Evolutionary conservation across 2,329 filamentous ascomycete species (phyloP), one percentile per base, ranked within the genome.

Genomic region (Orbilia brochopaga): DNA sequence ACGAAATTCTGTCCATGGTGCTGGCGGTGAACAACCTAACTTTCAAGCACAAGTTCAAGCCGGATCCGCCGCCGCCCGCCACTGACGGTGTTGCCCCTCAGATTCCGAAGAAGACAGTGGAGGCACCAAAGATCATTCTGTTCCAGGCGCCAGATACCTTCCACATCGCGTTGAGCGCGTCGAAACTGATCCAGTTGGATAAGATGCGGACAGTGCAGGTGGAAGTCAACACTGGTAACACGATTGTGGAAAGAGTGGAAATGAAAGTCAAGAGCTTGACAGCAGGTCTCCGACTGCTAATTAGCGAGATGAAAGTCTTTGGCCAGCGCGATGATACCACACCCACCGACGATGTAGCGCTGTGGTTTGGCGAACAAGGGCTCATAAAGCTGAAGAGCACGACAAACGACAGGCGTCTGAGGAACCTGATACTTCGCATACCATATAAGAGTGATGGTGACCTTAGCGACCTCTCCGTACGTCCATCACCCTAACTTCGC

Each of bases 131-230:
- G 5, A 83, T 95, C 0, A 83, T 87, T n/a, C 83, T 93, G 27
- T 96, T 90, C 78, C 90, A 92, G 32, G 85, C 87, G 15, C 79
- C 84, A 0, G 83, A 87, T 51, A 85, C 89, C 0, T 85, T 97
- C 2, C 85, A 91, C 69, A 85, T 90, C 1, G 46, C 42, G 84
- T 84, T 54, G 81, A 95, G 6, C 83, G 82, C 46, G 83, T 90
- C 90, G 0, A 88, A 85, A 73, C 82, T 87, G 50, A 88, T 95
- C 23, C 87, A 93, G 73, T 85, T 99, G 3, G 90, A 95, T 78
- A 88, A 88, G 75, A 87, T 88, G 76, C 90, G 90, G 65, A 87
- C 86, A 0, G 82, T 97, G 0, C 90, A 96, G 67, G 81, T 99
- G 19, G 83, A 87, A 56, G 80, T 96, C 11, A 81, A 82, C 10